These are phyloP conservation scores for Fraxinus sp. DNA, from an alignment of 305 asterid species.

Conservation along the genomic window DNA sequence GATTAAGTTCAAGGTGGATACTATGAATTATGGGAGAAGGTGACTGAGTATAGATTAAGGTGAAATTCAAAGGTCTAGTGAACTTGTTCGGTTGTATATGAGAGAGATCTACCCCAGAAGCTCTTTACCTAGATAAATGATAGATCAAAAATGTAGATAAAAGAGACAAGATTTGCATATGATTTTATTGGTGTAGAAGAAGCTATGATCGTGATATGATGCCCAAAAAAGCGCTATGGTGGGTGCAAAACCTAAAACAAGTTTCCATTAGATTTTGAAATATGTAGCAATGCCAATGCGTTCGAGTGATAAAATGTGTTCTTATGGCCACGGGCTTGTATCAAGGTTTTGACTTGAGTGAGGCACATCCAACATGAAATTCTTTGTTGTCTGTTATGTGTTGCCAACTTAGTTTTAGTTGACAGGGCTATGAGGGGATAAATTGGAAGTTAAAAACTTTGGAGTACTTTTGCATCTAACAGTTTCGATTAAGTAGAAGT, in stretches of 20 bases:
- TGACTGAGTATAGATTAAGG: background rate
- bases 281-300: background rate
- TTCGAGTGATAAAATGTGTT: background rate
- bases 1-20: background rate
- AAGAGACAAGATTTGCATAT: background rate
- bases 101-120: background rate
- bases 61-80: background rate
- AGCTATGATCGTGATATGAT: background rate
- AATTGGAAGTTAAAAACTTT: background rate
- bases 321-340: background rate
- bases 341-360: background rate
- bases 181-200: background rate
- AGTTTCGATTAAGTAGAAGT: background rate
- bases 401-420: background rate
- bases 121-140: background rate
- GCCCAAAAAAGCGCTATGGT: background rate
- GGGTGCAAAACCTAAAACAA: background rate
- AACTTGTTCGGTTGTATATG: background rate
- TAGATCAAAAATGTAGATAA: background rate
- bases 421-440: background rate
- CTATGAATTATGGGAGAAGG: background rate
- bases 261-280: background rate
- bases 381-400: background rate
- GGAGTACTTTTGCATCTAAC: background rate
- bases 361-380: background rate